Conservation (phyloP, 2,329 filamentous ascomycete species). For the Talaromyces islandicus region DNA sequence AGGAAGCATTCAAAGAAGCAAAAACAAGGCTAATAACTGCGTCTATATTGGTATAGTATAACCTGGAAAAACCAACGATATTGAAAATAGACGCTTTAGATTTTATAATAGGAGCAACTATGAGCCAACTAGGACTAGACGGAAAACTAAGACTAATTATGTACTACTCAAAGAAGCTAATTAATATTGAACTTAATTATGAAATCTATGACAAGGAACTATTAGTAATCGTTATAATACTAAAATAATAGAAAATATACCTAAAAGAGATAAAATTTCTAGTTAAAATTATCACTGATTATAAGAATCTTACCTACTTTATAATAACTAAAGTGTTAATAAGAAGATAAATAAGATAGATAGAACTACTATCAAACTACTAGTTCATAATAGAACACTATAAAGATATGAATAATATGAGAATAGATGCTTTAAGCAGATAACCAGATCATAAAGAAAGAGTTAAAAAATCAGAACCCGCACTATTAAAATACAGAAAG, state of each 20-base stretch:
- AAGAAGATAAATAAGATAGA: not conserved
- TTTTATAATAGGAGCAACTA: not conserved
- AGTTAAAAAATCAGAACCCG: not conserved
- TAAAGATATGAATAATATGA: not conserved
- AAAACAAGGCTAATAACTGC: not conserved
- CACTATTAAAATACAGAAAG: not conserved
- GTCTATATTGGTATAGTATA: not conserved
- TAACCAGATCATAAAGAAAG: not conserved
- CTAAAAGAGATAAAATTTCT: not conserved
- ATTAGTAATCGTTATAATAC: conserved; percentile 1
- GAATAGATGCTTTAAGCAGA: not conserved
- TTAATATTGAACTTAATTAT: conserved; percentile 1
- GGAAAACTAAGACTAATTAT: not conserved
- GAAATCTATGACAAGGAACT: conserved; percentile 8
- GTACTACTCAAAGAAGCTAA: conserved; percentile 8
- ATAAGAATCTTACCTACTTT: conserved; percentile 4
- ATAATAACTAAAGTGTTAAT: not conserved
- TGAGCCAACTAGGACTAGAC: not conserved
- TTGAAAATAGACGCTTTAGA: not conserved
- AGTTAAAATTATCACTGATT: conserved; percentile 1
- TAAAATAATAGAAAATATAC: conserved; percentile 5
- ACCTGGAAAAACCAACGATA: not conserved
- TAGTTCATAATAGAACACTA: not conserved
- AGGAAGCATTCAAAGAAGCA: no score
- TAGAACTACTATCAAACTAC: not conserved